These are phyloP conservation scores for Sechiopsis laciniata DNA, from an alignment of 306 rosid genomes.

Conservation along the genomic window DNA sequence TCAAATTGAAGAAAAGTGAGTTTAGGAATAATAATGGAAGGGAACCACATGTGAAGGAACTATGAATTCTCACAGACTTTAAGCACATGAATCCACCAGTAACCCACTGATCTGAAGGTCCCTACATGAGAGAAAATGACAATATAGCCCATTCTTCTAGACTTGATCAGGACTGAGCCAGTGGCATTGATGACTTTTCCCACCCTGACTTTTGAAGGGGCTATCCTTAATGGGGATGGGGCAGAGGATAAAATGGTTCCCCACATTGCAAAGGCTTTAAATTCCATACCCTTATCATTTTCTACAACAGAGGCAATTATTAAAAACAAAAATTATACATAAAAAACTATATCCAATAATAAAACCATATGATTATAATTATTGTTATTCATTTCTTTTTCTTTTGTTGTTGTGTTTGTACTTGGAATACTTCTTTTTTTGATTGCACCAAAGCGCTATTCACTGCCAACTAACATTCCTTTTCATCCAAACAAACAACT, in stretches of 20 bases:
- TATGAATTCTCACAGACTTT: slow-evolving; percentile 17
- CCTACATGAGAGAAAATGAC: neutral
- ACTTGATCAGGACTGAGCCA: neutral
- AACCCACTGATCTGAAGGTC: neutral
- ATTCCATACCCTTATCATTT: slow-evolving; percentile 16
- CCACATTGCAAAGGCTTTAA: slow-evolving; percentile 11
- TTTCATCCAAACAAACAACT: slow-evolving; percentile 6
- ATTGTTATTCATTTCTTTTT: neutral
- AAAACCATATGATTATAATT: neutral
- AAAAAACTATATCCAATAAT: slow-evolving; percentile 13
- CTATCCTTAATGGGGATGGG: neutral
- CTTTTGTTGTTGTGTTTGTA: neutral
- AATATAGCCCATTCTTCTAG: neutral
- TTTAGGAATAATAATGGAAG: neutral
- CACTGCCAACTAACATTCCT: slow-evolving; percentile 20
- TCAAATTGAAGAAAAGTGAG: slow-evolving; percentile 13
- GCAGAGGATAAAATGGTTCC: slow-evolving; percentile 17
- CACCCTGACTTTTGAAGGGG: too few species aligned
- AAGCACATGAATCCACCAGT: slow-evolving; percentile 19
- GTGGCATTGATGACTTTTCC: slow-evolving; percentile 9
- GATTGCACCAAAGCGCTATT: neutral
- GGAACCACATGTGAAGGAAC: slow-evolving; percentile 17
- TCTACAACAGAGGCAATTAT: slow-evolving; percentile 1
- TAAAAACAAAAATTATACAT: neutral
- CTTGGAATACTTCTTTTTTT: slow-evolving; percentile 7